These are phyloP conservation scores for Ogataea pignaliae DNA, from an alignment of 805 yeast species.

Conservation along the genomic window DNA sequence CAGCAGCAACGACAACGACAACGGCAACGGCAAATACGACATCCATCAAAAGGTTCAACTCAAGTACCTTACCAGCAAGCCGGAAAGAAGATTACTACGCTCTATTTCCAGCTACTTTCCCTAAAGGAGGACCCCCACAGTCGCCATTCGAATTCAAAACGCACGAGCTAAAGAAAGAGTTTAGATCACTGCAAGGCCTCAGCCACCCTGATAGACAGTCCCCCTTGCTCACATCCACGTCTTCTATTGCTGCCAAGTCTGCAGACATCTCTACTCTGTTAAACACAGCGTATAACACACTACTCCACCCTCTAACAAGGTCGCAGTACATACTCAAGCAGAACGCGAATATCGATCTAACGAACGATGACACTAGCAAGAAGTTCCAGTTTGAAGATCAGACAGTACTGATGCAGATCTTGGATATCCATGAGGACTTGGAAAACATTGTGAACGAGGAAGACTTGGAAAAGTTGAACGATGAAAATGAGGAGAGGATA, in stretches of 20 bases:
- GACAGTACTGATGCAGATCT: constrained; percentile 63
- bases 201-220: constrained; percentile 71
- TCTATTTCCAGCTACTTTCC: constrained; percentile 74
- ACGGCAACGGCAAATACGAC: no score
- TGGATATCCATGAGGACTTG: constrained; percentile 80
- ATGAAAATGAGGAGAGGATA: constrained; percentile 57
- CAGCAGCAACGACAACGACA: no score
- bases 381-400: constrained; percentile 37
- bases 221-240: constrained; percentile 11
- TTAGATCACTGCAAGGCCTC: constrained; percentile 62
- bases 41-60: neutral
- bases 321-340: constrained; percentile 53
- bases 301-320: constrained; percentile 66
- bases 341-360: constrained; percentile 47
- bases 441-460: constrained; percentile 58
- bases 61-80: neutral
- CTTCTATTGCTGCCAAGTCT: constrained; percentile 13
- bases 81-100: constrained; percentile 40
- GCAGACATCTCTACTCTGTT: constrained; percentile 47
- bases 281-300: constrained; percentile 72
- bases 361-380: constrained; percentile 52
- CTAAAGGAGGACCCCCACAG: constrained; percentile 56
- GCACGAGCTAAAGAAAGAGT: constrained; percentile 64
- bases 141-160: constrained; percentile 57
- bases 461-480: constrained; percentile 50